Evolutionary conservation across 2,329 filamentous ascomycete genomes (phyloP).

Genomic region (Colletotrichum lindemuthianum): DNA sequence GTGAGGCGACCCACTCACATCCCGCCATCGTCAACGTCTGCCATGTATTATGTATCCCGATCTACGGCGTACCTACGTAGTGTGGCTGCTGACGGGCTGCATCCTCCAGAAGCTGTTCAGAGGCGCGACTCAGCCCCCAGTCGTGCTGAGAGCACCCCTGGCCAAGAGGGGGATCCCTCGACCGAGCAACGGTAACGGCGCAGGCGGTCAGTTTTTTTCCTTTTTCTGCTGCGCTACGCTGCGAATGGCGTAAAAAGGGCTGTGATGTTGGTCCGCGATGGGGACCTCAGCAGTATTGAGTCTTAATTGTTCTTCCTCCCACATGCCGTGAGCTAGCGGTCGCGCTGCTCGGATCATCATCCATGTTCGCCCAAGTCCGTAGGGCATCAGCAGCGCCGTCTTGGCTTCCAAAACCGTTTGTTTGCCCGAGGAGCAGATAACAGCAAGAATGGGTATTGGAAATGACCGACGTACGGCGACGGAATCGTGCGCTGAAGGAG

Average conservation of each 20-base stretch:
- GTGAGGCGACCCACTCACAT: not conserved
- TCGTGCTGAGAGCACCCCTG: conserved; percentile 30
- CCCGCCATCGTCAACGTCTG: not conserved
- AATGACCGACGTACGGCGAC: conserved; percentile 17
- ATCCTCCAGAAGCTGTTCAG: conserved; percentile 21
- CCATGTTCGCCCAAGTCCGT: conserved; percentile 24
- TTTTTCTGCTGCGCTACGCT: no score
- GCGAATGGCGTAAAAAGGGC: no score
- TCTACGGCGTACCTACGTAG: not conserved
- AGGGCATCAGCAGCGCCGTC: conserved; percentile 17
- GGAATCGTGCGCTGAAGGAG: not conserved
- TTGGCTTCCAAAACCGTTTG: not conserved
- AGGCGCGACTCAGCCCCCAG: conserved; percentile 34
- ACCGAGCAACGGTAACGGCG: conserved; percentile 30
- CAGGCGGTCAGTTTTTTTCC: no score
- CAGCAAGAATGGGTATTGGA: not conserved
- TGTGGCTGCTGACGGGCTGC: conserved; percentile 30
- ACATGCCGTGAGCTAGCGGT: conserved; percentile 15
- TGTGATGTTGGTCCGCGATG: no score
- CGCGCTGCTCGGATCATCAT: conserved; percentile 23
- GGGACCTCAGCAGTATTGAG: no score
- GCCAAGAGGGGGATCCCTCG: conserved; percentile 21
- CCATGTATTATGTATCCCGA: no score
- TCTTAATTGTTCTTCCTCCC: not conserved
- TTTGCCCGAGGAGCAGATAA: not conserved